Evolutionary conservation across 257 asterid genomes (phyloP).

Genomic region (Solanum chmielewskii): DNA sequence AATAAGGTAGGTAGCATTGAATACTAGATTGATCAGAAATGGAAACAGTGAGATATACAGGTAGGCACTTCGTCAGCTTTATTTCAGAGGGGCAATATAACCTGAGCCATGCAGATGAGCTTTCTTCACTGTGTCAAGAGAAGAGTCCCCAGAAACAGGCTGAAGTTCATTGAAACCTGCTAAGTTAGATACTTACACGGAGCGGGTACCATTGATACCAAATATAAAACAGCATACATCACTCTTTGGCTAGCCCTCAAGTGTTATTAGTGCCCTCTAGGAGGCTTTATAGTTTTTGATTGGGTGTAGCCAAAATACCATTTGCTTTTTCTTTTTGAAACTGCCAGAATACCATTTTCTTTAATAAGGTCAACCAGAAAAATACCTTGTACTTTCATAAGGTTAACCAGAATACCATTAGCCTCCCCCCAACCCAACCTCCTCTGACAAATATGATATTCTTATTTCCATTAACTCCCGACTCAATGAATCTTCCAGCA

Average conservation of each 20-base stretch:
- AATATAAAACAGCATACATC: not conserved
- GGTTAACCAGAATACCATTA: not conserved
- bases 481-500: not conserved
- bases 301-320: not conserved
- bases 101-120: not conserved
- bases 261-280: not conserved
- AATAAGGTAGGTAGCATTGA: not conserved
- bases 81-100: not conserved
- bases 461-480: not conserved
- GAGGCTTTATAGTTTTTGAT: not conserved
- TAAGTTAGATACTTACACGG: not conserved
- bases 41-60: not conserved
- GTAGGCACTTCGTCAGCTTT: not conserved
- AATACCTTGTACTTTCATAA: not conserved
- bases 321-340: not conserved
- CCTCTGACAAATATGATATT: not conserved
- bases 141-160: not conserved
- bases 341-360: not conserved
- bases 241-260: not conserved
- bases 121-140: not conserved
- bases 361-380: not conserved
- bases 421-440: not conserved
- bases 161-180: not conserved
- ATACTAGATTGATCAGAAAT: not conserved
- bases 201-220: not conserved